Conservation (phyloP, 768 basidiomycete species). For the Termitomyces titanicus region DNA sequence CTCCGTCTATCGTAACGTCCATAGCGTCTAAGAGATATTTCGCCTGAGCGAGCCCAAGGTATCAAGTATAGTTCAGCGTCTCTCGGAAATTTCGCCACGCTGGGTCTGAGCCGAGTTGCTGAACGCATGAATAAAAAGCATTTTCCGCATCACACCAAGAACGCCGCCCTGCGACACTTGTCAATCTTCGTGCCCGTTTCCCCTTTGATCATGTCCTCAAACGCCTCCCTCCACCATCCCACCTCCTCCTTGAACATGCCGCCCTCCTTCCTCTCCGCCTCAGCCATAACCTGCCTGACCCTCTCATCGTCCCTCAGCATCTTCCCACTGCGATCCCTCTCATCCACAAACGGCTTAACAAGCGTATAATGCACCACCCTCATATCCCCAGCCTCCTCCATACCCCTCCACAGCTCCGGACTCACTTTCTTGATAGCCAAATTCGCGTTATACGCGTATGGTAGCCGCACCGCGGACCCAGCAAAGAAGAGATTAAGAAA, state of each 20-base stretch:
- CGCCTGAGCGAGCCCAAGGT: too few species aligned
- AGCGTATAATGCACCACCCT: constrained; percentile 36
- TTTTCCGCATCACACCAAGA: neutral
- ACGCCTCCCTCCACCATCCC: constrained; percentile 29
- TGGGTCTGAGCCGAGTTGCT: too few species aligned
- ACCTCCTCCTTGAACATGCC: constrained; percentile 30
- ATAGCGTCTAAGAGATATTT: too few species aligned
- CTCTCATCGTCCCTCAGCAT: constrained; percentile 19
- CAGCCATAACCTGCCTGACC: constrained; percentile 18
- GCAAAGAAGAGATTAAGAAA: constrained; percentile 39
- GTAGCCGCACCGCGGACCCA: constrained; percentile 29
- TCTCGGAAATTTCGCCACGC: too few species aligned
- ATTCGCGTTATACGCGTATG: constrained; percentile 40
- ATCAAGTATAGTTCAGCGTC: too few species aligned
- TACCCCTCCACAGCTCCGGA: constrained; percentile 28
- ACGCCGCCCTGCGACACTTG: neutral
- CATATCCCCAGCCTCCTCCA: constrained; percentile 22
- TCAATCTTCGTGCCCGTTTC: constrained; percentile 5
- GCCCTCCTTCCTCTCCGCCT: constrained; percentile 13
- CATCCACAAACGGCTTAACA: constrained; percentile 21
- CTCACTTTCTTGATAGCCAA: constrained; percentile 32
- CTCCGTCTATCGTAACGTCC: too few species aligned
- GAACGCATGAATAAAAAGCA: too few species aligned
- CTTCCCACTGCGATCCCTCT: neutral
- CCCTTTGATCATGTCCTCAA: constrained; percentile 20